Conservation (phyloP, 2,329 filamentous ascomycete species). For the Tolypocladium sp. region DNA sequence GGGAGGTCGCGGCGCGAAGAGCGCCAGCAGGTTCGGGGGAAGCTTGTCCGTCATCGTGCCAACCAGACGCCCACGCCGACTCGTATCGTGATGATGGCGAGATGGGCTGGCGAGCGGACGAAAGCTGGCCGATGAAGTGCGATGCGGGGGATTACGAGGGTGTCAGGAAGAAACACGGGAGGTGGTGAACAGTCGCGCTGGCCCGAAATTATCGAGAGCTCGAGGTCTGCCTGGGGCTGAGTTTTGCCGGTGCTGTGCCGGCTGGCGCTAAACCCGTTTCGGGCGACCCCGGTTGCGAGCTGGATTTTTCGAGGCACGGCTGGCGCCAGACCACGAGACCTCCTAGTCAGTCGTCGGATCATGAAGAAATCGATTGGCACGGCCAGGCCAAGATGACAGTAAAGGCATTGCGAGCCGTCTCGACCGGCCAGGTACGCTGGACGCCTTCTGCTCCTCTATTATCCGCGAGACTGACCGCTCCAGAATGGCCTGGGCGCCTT, state of each 20-base stretch:
- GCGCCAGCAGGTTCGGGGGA: conserved; percentile 80
- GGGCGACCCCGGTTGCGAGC: conserved; percentile 2
- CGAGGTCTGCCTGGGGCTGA: background rate
- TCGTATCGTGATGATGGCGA: background rate
- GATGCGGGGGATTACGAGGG: background rate
- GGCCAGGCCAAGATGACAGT: conserved; percentile 42
- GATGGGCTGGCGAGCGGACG: background rate
- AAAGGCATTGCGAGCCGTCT: conserved; percentile 41
- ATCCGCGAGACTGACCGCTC: conserved; percentile 6
- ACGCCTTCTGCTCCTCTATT: background rate
- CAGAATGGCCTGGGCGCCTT: conserved; percentile 96
- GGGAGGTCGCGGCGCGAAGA: conserved; percentile 90
- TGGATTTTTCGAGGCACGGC: conserved; percentile 3
- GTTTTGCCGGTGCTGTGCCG: conserved; percentile 13
- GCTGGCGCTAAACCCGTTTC: conserved; percentile 14
- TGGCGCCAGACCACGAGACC: conserved; percentile 5
- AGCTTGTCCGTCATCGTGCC: conserved; percentile 85
- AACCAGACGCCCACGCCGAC: conserved; percentile 1
- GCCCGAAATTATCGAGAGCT: conserved; percentile 9
- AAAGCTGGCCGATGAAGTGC: background rate
- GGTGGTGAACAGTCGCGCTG: background rate
- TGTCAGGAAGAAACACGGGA: background rate
- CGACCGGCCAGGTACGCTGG: conserved; percentile 41
- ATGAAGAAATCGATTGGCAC: conserved; percentile 17
- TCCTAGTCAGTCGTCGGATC: conserved; percentile 11